A percentile compares a stretch with the other conserved stretches of the same genome.
These are phyloP conservation scores for Stygiomarasmius scandens DNA, from an alignment of 1,284 basidiomycete genomes.

Conservation along the genomic window DNA sequence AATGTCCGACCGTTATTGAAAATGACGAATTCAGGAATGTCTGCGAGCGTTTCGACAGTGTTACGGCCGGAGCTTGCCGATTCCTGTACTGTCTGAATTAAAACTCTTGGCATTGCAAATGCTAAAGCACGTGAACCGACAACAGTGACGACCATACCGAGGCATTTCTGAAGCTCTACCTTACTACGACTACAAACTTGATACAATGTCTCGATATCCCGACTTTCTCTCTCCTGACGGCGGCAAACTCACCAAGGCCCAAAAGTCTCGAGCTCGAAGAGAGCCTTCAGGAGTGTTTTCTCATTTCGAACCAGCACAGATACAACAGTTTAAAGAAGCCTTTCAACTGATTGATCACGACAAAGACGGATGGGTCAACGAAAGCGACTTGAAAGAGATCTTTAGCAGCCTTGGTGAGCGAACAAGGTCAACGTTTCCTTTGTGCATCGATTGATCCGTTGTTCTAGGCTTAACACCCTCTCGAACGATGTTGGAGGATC, in stretches of 20 bases:
- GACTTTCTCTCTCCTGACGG: slow-evolving; percentile 57
- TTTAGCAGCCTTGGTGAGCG: slow-evolving; percentile 82
- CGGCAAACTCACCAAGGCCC: slow-evolving; percentile 46
- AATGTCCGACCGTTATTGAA: too few species aligned
- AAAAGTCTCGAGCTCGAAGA: slow-evolving; percentile 68
- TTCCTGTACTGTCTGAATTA: too few species aligned
- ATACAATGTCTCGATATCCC: slow-evolving; percentile 60
- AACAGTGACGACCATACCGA: too few species aligned
- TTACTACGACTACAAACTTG: too few species aligned
- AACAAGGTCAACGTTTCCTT: too few species aligned
- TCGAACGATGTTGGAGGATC: slow-evolving; percentile 63
- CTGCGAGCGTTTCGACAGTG: too few species aligned
- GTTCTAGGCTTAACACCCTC: slow-evolving; percentile 73
- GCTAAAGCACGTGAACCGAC: too few species aligned
- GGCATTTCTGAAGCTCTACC: too few species aligned
- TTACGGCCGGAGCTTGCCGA: too few species aligned
- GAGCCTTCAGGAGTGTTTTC: slow-evolving; percentile 84
- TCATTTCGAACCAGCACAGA: slow-evolving; percentile 77
- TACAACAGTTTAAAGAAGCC: slow-evolving; percentile 92
- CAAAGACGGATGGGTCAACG: slow-evolving; percentile 84
- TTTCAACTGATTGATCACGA: slow-evolving; percentile 97
- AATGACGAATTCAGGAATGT: too few species aligned
- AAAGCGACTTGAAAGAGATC: slow-evolving; percentile 75
- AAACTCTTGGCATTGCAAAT: too few species aligned
- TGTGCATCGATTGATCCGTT: too few species aligned